A percentile compares a stretch with the other conserved stretches of the same genome.
Evolutionary conservation across 2,329 filamentous ascomycete genomes (phyloP).

Genomic region (Esteya vermicola): DNA sequence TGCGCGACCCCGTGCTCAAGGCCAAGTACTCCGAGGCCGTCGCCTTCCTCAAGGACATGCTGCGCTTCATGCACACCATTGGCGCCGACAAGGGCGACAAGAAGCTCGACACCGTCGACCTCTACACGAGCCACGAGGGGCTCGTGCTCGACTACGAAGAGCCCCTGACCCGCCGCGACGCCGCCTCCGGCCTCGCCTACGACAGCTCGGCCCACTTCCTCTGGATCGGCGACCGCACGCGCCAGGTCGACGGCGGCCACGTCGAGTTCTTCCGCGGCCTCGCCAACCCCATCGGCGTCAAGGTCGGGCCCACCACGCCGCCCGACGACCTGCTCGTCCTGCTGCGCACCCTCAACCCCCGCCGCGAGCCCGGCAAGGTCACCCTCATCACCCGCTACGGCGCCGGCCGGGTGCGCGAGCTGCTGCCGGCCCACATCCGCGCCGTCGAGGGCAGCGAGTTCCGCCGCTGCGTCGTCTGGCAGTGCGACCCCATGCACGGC

Average conservation of each 20-base stretch:
- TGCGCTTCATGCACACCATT: conserved; percentile 89
- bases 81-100: conserved; percentile 74
- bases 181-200: conserved; percentile 34
- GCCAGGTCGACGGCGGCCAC: conserved; percentile 84
- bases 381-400: conserved; percentile 95
- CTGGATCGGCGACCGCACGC: conserved; percentile 94
- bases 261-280: conserved; percentile 97
- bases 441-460: conserved; percentile 72
- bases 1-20: conserved; percentile 70
- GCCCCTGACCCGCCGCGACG: conserved; percentile 58
- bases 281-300: conserved; percentile 90
- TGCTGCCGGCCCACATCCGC: conserved; percentile 75
- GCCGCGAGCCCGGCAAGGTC: conserved; percentile 74
- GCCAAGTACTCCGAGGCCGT: conserved; percentile 79
- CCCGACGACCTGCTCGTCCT: conserved; percentile 61
- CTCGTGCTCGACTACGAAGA: conserved; percentile 92
- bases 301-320: conserved; percentile 80
- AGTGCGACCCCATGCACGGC: conserved; percentile 98
- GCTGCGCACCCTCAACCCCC: conserved; percentile 75
- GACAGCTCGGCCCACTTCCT: conserved; percentile 94
- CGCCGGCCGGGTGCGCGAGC: conserved; percentile 55
- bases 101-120: conserved; percentile 82
- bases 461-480: conserved; percentile 63
- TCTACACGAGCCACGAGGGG: conserved; percentile 92
- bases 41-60: conserved; percentile 71